phyloP scores from a whole-genome alignment of 371 early-diverging fungal species.

The Lichtheimia hyalospora region DNA sequence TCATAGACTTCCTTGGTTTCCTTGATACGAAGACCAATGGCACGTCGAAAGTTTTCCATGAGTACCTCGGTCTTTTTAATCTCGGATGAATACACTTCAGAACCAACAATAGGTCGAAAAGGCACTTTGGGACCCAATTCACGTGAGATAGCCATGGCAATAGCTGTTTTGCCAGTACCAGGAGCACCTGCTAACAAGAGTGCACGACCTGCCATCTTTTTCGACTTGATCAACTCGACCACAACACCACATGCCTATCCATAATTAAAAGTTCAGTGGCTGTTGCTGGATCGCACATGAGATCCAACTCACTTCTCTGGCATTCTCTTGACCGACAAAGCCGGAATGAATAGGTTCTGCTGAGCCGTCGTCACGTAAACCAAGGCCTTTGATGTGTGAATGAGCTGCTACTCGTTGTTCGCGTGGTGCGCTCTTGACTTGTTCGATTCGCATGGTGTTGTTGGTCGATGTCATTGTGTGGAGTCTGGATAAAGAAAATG shows the following conservation, averaged over 20 bases:
- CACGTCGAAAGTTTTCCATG: conserved; percentile 98
- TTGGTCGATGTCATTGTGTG: conserved; percentile 13
- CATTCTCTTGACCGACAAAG: conserved; percentile 96
- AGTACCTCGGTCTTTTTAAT: conserved; percentile 98
- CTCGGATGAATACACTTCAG: conserved; percentile 97
- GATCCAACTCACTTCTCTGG: conserved; percentile 79
- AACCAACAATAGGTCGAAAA: conserved; percentile 98
- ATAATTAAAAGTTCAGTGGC: neutral
- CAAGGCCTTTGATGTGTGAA: conserved; percentile 93
- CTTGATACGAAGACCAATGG: conserved; percentile 96
- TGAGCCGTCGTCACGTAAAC: conserved; percentile 81
- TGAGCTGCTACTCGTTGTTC: conserved; percentile 95
- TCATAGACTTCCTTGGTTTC: conserved; percentile 99
- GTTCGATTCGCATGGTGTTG: conserved; percentile 76
- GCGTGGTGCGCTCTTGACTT: conserved; percentile 77
- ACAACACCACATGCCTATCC: conserved; percentile 89
- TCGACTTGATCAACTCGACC: conserved; percentile 91
- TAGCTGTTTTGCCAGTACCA: conserved; percentile 95
- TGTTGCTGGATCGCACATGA: neutral
- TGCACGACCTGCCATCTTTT: conserved; percentile 97
- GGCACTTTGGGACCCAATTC: conserved; percentile 97
- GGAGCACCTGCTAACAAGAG: conserved; percentile 96
- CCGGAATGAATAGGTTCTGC: conserved; percentile 89
- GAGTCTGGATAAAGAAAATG: too few relatives aligned
- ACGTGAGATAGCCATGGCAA: conserved; percentile 93